Evolutionary conservation across 148 eudicot genomes (phyloP).

Genomic region (Silene latifolia): DNA sequence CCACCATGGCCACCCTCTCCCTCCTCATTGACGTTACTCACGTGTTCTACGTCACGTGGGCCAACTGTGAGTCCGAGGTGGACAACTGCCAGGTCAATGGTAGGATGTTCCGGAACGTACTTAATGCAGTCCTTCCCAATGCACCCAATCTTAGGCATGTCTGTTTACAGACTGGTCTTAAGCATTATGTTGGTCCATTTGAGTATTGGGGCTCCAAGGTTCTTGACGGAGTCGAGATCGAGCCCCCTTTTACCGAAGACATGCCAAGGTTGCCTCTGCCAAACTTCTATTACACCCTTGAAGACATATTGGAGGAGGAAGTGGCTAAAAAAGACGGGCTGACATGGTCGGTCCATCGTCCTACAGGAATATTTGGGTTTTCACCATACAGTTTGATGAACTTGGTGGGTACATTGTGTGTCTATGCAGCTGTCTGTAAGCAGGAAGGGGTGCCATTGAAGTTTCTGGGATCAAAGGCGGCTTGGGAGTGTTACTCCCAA

Average conservation of each 20-base stretch:
- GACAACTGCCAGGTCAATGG: constrained; percentile 33
- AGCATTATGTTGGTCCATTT: constrained; percentile 32
- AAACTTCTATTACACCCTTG: constrained; percentile 36
- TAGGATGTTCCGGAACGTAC: constrained; percentile 31
- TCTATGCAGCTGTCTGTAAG: constrained; percentile 46
- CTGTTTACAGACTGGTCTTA: constrained; percentile 34
- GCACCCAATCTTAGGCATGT: constrained; percentile 31
- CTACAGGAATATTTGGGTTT: constrained; percentile 34
- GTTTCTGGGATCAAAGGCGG: constrained; percentile 36
- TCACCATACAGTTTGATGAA: constrained; percentile 44
- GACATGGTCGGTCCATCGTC: constrained; percentile 30
- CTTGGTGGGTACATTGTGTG: constrained; percentile 30
- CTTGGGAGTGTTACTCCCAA: constrained; percentile 37
- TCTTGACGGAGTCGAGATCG: constrained; percentile 7
- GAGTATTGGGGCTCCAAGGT: constrained; percentile 18
- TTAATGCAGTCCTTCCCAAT: constrained; percentile 28
- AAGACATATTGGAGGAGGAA: constrained; percentile 31
- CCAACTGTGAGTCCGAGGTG: constrained; percentile 15
- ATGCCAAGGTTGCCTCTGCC: constrained; percentile 30
- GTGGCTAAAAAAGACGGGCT: constrained; percentile 29
- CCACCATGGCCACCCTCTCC: constrained; percentile 24
- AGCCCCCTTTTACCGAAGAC: constrained; percentile 36
- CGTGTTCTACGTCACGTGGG: constrained; percentile 41
- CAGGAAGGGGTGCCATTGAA: constrained; percentile 34
- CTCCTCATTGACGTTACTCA: constrained; percentile 37